Conservation (phyloP, 352 stramenopile species). For the Phytopythium vexans region DNA sequence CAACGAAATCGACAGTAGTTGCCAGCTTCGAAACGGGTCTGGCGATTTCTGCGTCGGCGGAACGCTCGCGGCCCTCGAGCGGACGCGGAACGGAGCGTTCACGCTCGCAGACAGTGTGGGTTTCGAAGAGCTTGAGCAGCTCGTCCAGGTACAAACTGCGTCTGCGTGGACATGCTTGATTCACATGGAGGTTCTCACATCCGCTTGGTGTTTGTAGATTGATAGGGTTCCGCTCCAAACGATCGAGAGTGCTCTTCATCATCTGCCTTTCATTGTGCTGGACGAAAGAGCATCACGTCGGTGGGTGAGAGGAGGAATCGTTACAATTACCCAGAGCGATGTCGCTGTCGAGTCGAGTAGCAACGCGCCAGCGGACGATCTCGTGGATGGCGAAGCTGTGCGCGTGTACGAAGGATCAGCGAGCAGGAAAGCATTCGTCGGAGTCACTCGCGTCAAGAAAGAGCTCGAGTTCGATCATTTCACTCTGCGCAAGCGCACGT, state of each 20-base stretch:
- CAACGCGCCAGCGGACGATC: not conserved
- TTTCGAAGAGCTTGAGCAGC: conserved; percentile 48
- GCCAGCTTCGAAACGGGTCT: conserved; percentile 22
- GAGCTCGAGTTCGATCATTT: conserved; percentile 23
- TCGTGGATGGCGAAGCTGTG: conserved; percentile 36
- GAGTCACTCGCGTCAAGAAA: conserved; percentile 53
- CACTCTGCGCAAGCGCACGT: conserved; percentile 65
- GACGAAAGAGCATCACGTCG: conserved; percentile 18
- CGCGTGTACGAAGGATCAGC: conserved; percentile 38
- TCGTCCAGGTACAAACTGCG: conserved; percentile 14
- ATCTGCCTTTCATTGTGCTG: conserved; percentile 49
- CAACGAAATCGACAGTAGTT: conserved; percentile 13
- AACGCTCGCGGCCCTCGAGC: conserved; percentile 57
- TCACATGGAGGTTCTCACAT: not conserved
- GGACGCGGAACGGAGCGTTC: conserved; percentile 65
- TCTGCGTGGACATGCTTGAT: conserved; percentile 15
- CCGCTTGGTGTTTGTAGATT: conserved; percentile 16
- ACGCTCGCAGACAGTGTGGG: conserved; percentile 41
- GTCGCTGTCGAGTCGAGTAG: conserved; percentile 14
- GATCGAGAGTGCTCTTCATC: conserved; percentile 57
- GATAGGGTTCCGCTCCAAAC: conserved; percentile 34
- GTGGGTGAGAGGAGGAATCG: conserved; percentile 48
- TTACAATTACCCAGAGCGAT: conserved; percentile 25
- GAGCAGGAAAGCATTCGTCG: conserved; percentile 25
- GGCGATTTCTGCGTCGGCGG: conserved; percentile 51